phyloP scores from a whole-genome alignment of 495 filamentous ascomycete genomes.

The Usnea hakonensis region DNA sequence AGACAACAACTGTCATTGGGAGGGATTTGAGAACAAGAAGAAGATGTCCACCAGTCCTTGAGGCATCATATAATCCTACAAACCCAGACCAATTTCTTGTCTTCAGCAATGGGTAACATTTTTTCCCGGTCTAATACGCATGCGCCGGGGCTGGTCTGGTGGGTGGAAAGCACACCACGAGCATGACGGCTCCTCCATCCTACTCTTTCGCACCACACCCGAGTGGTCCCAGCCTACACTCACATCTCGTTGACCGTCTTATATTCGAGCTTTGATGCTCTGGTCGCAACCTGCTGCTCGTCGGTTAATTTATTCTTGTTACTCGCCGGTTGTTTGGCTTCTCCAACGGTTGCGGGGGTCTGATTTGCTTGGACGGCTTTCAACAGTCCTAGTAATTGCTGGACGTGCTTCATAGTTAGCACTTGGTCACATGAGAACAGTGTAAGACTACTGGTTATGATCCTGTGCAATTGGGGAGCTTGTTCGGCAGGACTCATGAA shows the following conservation, averaged over 20 bases:
- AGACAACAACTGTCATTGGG: too few relatives aligned
- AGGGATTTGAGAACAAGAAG: too few relatives aligned
- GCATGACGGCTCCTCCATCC: background rate
- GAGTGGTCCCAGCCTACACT: conserved; percentile 9
- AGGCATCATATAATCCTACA: too few relatives aligned
- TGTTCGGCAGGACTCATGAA: too few relatives aligned
- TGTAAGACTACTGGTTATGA: background rate
- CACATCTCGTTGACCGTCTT: background rate
- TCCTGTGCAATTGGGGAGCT: too few relatives aligned
- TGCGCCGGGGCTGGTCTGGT: conserved; percentile 1
- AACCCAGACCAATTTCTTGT: too few relatives aligned
- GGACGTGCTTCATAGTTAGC: background rate
- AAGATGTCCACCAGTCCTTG: too few relatives aligned
- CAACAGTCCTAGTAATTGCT: background rate
- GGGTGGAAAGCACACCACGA: conserved; percentile 7
- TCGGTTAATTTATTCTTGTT: background rate
- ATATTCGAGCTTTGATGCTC: background rate
- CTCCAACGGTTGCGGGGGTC: background rate
- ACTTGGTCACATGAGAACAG: background rate
- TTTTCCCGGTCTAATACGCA: background rate
- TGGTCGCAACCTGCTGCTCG: background rate
- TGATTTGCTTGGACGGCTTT: background rate
- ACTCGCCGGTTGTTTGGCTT: background rate
- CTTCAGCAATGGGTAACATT: too few relatives aligned
- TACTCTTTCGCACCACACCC: conserved; percentile 13